A percentile compares a stretch with the other conserved stretches of the same genome.
Evolutionary conservation across 495 filamentous ascomycete genomes (phyloP).

Genomic region (Trichocladium uniseriatum): DNA sequence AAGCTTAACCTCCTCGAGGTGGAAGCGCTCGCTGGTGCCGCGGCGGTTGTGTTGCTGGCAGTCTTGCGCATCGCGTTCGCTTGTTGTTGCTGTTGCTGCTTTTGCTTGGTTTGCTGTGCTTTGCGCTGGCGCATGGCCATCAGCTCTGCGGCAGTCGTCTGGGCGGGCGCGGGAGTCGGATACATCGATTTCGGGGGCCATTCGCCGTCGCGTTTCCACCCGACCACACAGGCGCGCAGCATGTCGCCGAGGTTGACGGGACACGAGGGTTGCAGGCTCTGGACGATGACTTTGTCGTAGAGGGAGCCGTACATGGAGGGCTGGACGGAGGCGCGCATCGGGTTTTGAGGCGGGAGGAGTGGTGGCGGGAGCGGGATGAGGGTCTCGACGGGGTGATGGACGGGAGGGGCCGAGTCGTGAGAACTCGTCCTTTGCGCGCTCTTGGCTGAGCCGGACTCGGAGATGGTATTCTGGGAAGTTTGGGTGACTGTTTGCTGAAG

Average conservation of each 20-base stretch:
- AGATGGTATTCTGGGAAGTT: constrained; percentile 19
- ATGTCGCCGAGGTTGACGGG: constrained; percentile 82
- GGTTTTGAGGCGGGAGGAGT: constrained; percentile 56
- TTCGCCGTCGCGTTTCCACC: constrained; percentile 89
- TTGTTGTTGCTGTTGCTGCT: constrained; percentile 16
- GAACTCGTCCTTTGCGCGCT: constrained; percentile 13
- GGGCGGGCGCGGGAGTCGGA: constrained; percentile 24
- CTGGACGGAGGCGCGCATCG: constrained; percentile 64
- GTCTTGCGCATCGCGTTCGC: constrained; percentile 15
- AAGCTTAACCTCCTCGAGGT: constrained; percentile 22
- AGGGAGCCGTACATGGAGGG: constrained; percentile 67
- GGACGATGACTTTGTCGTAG: constrained; percentile 76
- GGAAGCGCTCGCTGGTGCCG: constrained; percentile 1
- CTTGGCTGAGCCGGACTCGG: constrained; percentile 16
- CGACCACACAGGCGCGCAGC: constrained; percentile 70
- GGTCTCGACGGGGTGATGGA: constrained; percentile 33
- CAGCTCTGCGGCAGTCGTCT: constrained; percentile 18
- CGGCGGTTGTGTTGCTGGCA: background rate
- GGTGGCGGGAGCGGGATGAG: constrained; percentile 55
- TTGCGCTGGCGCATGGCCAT: constrained; percentile 30
- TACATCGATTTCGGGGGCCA: constrained; percentile 67
- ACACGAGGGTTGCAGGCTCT: constrained; percentile 66
- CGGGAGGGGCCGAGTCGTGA: constrained; percentile 7
- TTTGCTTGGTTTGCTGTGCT: constrained; percentile 9
- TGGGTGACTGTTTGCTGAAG: constrained; percentile 16